Base-by-base conservation (phyloP, 1,284 basidiomycete species). In the Melanopsichium pennsylvanicum region DNA sequence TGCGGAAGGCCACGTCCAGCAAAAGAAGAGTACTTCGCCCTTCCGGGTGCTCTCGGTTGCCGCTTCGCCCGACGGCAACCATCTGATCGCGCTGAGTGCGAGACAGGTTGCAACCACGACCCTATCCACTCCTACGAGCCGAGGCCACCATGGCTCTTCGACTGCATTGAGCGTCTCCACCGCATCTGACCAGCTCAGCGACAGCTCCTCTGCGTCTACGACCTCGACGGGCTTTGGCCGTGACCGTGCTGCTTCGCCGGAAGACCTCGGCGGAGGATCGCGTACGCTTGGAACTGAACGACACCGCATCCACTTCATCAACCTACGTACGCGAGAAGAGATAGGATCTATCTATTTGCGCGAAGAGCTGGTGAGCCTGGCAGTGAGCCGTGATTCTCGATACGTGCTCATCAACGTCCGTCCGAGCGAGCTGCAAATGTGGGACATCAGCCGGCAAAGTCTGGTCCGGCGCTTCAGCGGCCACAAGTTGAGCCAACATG, bases 11-110 rank as follows among this genome's bases (percentile, higher is more conserved):
- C 87, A 85, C 61, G 83, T 88, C 57, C 84, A 85, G 39, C 87
- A 90, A 50, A 85, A 86, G 46, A 93, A 91, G 88, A 85, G 84
- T 10, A 84, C 86, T 26, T 86, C 87, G n/a, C 86, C 88, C n/a
- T 89, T 93, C 70, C 90, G 95, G 59, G 86, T 98, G 68, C 88
- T 89, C 13, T 92, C 93, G 78, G 87, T 97, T 71, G 89, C 89
- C 42, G 85, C 97, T 62, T 89, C 93, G 12, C 91, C 93, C 12
- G 91, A 97, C 82, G 88, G 89, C 63, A 86, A 86, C 51, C 88
- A 89, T 51, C 84, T 98, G 47, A 88, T 98, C 22, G 90, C 89
- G 15, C 86, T 93, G 39, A 93, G 70, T 39, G 44, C 49, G 18
- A 56, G 64, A 12, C 49, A 66, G 29, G 51, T 71, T 15, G 64